These are phyloP conservation scores for Lichtheimia ornata DNA, from an alignment of 371 early-diverging fungal species.

Conservation along the genomic window DNA sequence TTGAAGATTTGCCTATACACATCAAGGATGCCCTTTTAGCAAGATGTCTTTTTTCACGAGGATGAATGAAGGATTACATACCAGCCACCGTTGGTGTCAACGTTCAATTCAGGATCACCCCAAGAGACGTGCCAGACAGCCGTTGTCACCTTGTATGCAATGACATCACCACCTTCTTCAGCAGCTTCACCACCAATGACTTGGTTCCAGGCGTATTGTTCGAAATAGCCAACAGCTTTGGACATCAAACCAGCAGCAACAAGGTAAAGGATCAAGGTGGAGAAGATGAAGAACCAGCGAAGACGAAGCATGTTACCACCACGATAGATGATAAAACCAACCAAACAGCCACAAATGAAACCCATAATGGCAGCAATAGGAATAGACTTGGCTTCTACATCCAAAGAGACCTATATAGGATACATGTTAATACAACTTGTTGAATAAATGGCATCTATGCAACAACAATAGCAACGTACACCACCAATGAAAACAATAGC, in stretches of 20 bases:
- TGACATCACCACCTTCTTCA: slow-evolving; percentile 34
- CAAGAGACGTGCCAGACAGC: slow-evolving; percentile 46
- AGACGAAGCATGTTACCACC: slow-evolving; percentile 68
- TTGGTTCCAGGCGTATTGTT: slow-evolving; percentile 57
- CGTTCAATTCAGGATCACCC: slow-evolving; percentile 21
- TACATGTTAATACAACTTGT: neutral
- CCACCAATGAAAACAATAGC: slow-evolving; percentile 85
- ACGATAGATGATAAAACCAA: slow-evolving; percentile 74
- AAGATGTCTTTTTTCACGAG: neutral
- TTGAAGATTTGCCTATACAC: slow-evolving; percentile 53
- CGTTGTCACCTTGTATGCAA: slow-evolving; percentile 37
- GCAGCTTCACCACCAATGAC: slow-evolving; percentile 57
- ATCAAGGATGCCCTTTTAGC: neutral
- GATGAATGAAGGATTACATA: slow-evolving; percentile 14
- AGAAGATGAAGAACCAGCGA: slow-evolving; percentile 76
- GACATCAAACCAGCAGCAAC: slow-evolving; percentile 79
- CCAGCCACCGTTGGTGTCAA: slow-evolving; percentile 22
- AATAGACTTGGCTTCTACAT: slow-evolving; percentile 67
- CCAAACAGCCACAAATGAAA: slow-evolving; percentile 61
- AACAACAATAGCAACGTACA: slow-evolving; percentile 57
- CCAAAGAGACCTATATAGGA: slow-evolving; percentile 60
- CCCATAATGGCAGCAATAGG: slow-evolving; percentile 80
- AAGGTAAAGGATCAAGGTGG: slow-evolving; percentile 73
- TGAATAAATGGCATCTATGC: neutral
- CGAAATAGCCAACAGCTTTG: slow-evolving; percentile 58